A percentile compares a stretch with the other conserved stretches of the same genome.
These are phyloP conservation scores for Pisolithus thermaeus DNA, from an alignment of 1,284 basidiomycete genomes.

Conservation along the genomic window DNA sequence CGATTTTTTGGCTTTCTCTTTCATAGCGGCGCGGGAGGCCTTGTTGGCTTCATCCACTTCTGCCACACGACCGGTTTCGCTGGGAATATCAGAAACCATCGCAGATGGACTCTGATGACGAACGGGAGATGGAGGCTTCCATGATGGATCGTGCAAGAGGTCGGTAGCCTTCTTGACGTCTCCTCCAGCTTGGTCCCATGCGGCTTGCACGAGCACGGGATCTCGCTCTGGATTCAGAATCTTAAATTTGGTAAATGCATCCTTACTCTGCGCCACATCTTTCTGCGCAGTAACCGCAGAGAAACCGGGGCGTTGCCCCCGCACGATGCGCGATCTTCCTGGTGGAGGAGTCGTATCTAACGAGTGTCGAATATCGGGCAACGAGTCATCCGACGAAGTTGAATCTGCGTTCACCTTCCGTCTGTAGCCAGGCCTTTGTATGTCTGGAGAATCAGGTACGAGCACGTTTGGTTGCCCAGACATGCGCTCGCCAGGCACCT, in stretches of 20 bases:
- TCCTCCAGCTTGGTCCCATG: conserved; percentile 56
- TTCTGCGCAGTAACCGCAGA: conserved; percentile 24
- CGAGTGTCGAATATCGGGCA: conserved; percentile 39
- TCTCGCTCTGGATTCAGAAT: conserved; percentile 52
- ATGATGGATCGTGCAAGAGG: conserved; percentile 51
- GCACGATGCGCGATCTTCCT: conserved; percentile 45
- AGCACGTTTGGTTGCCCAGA: conserved; percentile 11
- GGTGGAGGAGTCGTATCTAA: conserved; percentile 36
- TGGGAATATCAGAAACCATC: conserved; percentile 23
- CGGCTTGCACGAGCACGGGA: conserved; percentile 44
- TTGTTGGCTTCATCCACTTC: conserved; percentile 65
- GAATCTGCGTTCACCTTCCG: conserved; percentile 38
- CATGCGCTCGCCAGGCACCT: conserved; percentile 12
- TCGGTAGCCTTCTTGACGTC: conserved; percentile 54
- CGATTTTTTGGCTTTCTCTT: conserved; percentile 71
- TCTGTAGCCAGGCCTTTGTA: conserved; percentile 46
- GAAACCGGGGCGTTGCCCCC: conserved; percentile 34
- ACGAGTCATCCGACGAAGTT: conserved; percentile 61
- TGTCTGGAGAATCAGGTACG: conserved; percentile 49
- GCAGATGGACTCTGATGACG: conserved; percentile 14
- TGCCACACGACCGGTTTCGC: conserved; percentile 54
- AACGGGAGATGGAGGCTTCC: conserved; percentile 35
- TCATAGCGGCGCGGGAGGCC: conserved; percentile 54
- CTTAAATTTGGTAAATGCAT: conserved; percentile 53
- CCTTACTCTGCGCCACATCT: conserved; percentile 25